Evolutionary conservation across 2,329 filamentous ascomycete species (phyloP), one percentile per base, ranked within the genome.

Genomic region (Botrytis cinerea): DNA sequence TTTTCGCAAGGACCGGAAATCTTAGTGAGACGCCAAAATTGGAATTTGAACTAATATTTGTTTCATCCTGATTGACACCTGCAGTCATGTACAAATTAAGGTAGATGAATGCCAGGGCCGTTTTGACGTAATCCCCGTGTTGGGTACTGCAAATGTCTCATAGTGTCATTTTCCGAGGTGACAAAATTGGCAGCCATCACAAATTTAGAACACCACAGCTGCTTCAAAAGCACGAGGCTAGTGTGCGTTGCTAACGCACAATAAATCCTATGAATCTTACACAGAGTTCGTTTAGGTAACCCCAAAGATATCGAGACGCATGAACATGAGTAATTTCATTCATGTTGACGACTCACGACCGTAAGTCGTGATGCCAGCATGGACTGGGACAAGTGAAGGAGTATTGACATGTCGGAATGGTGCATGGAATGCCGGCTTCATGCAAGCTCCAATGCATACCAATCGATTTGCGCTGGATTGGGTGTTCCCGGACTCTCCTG

Each of bases 31-130:
- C 66, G 18, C 66, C 66, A 57, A 69, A 67, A 69, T 43, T 32
- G 18, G 48, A n/a, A 38, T 38, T 32, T 57, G 48, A 45, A 43
- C 35, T 69, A 57, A 25, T 51, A 48, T 51, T 67, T 72, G 70
- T 72, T 72, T 72, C 70, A 72, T 72, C 14, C 60, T 67, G 35
- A 72, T 67, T 72, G 61, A 54, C n/a, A 72, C 43, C 70, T 72
- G 70, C 60, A 22, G 70, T 67, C 70, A 72, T 67, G 18, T 43
- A 72, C 70, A 46, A 66, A 67, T 59, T 45, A 35, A 32, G 70
- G 40, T 38, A 57, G 38, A 51, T 64, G n/a, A n/a, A 59, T 64
- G 22, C 45, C 32, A 67, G 45, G 25, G n/a, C 70, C 45, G 46
- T 72, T 64, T 71, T 66, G 32, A 71, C 60, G 35, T 71, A 57